Conservation (phyloP, 176 grass and related monocot species). For the Metroxylon sagu region DNA sequence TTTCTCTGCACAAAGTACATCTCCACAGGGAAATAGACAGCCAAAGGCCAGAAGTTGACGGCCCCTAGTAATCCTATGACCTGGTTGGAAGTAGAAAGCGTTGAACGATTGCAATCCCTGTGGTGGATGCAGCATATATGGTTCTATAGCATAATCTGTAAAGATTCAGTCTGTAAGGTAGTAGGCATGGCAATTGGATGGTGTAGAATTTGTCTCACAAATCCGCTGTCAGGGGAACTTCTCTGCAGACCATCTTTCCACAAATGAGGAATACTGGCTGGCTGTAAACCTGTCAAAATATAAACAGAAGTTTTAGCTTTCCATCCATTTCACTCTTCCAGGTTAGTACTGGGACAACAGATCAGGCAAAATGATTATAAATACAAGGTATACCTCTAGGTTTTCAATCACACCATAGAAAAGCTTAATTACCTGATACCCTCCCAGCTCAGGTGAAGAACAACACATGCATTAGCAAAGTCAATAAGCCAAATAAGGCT, state of each 20-base stretch:
- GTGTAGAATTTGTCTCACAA: slow-evolving; percentile 32
- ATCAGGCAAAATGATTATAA: too few relatives aligned
- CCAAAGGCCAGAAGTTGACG: slow-evolving; percentile 61
- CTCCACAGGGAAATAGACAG: slow-evolving; percentile 69
- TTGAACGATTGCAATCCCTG: slow-evolving; percentile 58
- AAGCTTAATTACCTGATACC: slow-evolving; percentile 49
- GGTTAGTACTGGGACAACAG: too few relatives aligned
- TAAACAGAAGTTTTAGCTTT: not conserved
- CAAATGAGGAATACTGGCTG: slow-evolving; percentile 31
- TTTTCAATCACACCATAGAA: not conserved
- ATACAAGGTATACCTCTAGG: too few relatives aligned
- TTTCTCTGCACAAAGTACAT: slow-evolving; percentile 72
- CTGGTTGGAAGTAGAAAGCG: slow-evolving; percentile 82
- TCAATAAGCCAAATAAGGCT: slow-evolving; percentile 89
- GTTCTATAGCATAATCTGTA: slow-evolving; percentile 56
- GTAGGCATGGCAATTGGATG: slow-evolving; percentile 9
- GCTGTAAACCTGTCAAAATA: not conserved
- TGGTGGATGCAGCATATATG: slow-evolving; percentile 42
- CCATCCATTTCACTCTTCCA: too few relatives aligned
- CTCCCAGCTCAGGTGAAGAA: slow-evolving; percentile 64
- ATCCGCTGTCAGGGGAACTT: slow-evolving; percentile 2
- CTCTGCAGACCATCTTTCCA: slow-evolving; percentile 22
- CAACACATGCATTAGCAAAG: slow-evolving; percentile 57
- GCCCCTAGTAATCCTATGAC: slow-evolving; percentile 58
- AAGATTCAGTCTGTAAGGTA: slow-evolving; percentile 20